Percentiles rank a stretch among this genome's conserved stretches.
Conservation (phyloP, 1,284 basidiomycete species). For the Apiotrichum veenhuisii region DNA sequence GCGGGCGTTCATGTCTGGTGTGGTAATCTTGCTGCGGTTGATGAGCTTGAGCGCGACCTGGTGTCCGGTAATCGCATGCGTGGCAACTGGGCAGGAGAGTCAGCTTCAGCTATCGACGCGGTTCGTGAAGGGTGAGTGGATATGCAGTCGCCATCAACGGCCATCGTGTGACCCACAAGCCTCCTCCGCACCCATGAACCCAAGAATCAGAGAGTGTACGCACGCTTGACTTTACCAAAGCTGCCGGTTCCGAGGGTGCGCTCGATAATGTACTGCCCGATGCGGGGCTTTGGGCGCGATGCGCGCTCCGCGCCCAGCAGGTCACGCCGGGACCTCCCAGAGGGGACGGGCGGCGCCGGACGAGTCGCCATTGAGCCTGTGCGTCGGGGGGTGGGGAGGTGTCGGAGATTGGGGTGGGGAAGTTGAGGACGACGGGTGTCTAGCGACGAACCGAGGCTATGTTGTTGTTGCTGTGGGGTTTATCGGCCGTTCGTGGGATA, state of each 20-base stretch:
- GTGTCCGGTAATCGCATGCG: constrained; percentile 89
- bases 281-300: constrained; percentile 36
- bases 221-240: constrained; percentile 98
- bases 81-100: constrained; percentile 69
- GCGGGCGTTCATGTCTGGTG: constrained; percentile 83
- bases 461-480: too few species aligned
- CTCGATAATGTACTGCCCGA: constrained; percentile 52
- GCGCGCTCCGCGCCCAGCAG: constrained; percentile 10
- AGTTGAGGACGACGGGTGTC: neutral
- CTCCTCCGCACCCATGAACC: neutral
- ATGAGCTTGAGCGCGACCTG: constrained; percentile 98
- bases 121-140: too few species aligned
- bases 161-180: too few species aligned
- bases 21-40: constrained; percentile 87
- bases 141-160: too few species aligned
- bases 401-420: constrained; percentile 45
- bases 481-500: too few species aligned
- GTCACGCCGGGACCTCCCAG: constrained; percentile 17
- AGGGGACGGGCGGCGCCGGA: constrained; percentile 42
- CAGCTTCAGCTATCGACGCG: neutral
- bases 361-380: constrained; percentile 36
- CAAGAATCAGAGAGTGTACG: constrained; percentile 38
- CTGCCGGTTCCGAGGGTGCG: constrained; percentile 65
- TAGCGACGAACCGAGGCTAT: too few species aligned
- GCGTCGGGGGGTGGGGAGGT: neutral